Base-by-base conservation (phyloP, 1,284 basidiomycete species). In the Melanopsichium pennsylvanicum region DNA sequence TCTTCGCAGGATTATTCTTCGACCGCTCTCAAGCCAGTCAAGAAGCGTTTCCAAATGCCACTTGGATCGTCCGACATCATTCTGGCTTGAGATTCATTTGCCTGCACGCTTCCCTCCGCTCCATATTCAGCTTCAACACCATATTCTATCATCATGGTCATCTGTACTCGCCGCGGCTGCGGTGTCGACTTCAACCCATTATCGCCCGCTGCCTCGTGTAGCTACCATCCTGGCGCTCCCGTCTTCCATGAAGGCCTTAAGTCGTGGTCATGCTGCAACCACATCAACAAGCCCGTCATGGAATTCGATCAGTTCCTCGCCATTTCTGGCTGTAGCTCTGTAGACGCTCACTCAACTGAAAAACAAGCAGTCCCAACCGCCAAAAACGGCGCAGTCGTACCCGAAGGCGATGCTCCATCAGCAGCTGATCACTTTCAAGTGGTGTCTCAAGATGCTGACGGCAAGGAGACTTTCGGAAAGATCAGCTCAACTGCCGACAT, bases 241-340 rank as follows among this genome's bases (percentile, higher is more conserved):
- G 70, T 81, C 32, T 81, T 81, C 50, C 79, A 80, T 63, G 79
- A 81, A 47, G 78, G 78, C 15, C 71, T 72, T 36, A 81, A 81
- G 52, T 78, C 76, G 1, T 81, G 79, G 79, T 80, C 79, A 2
- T 81, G 79, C 68, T 81, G 79, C 72, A 67, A 76, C 27, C 67
- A 76, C 8, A 64, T 58, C 18, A 76, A 80, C 72, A 80, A 80
- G 62, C 78, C 79, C 11, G 79, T 81, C 43, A 54, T 80, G 52
- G 79, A 81, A 38, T 81, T 81, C 46, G 79, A 81, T 27, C 72
- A 79, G 29, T 79, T 81, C 43, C 54, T 80, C 16, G 55, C 69
- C 25, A 74, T 80, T 23, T 46, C 48, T 8, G 76, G 77, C n/a
- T 80, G 78, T 47, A 55, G 55, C 22, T 44, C 46, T 4, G 69